Conservation (phyloP, 2,329 filamentous ascomycete genomes). For the Hypoxylon sp. region DNA sequence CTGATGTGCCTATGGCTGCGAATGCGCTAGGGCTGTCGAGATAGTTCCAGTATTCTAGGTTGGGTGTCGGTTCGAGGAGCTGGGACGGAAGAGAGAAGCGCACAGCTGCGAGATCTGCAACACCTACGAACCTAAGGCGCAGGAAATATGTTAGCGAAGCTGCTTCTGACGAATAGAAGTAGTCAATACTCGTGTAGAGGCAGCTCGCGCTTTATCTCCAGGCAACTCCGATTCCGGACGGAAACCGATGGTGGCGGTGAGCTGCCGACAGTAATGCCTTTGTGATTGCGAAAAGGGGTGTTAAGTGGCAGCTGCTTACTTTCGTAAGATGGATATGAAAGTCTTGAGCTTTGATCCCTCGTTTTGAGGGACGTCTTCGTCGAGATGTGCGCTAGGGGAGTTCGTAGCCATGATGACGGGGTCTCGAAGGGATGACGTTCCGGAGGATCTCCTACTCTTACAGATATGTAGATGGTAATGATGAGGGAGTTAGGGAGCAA, state of each 20-base stretch:
- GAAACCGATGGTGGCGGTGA: conserved; percentile 33
- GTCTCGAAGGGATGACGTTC: background rate
- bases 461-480: background rate
- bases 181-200: background rate
- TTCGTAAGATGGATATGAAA: conserved; percentile 87
- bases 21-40: conserved; percentile 95
- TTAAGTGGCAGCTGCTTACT: conserved; percentile 68
- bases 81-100: conserved; percentile 97
- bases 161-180: background rate
- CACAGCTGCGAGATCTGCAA: conserved; percentile 93
- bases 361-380: conserved; percentile 63
- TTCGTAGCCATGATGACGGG: conserved; percentile 45
- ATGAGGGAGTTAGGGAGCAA: conserved; percentile 2
- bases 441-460: conserved; percentile 7
- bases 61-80: conserved; percentile 94
- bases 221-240: conserved; percentile 44
- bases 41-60: conserved; percentile 99
- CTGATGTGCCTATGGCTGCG: conserved; percentile 83
- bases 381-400: conserved; percentile 42
- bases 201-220: conserved; percentile 13
- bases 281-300: conserved; percentile 1
- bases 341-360: conserved; percentile 91
- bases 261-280: background rate
- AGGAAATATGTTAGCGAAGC: conserved; percentile 46
- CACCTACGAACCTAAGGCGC: conserved; percentile 84